Conservation (phyloP, 768 basidiomycete species). For the Leucocoprinus sp. region DNA sequence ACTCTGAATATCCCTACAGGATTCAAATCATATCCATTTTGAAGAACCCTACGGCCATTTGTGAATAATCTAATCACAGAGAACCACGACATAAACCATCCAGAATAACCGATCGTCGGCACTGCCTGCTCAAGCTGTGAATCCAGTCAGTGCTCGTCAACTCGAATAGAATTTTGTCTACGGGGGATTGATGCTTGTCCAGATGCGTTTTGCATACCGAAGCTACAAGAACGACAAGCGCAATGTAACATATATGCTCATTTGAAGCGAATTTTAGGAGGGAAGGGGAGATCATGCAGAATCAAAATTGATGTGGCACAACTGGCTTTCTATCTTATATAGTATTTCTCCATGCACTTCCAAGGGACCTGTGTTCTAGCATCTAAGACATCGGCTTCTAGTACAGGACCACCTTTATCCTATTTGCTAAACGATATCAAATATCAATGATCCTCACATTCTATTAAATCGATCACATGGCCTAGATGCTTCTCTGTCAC, state of each 20-base stretch:
- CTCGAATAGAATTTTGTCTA: background rate
- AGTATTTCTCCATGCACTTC: background rate
- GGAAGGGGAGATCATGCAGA: background rate
- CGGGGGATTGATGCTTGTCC: background rate
- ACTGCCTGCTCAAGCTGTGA: constrained; percentile 5
- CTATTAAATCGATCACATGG: no score
- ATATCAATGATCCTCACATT: no score
- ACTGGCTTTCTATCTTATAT: background rate
- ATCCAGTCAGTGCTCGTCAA: background rate
- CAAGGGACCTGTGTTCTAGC: background rate
- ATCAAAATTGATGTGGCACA: background rate
- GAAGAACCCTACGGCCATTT: constrained; percentile 17
- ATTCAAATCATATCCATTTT: constrained; percentile 19
- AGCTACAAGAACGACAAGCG: background rate
- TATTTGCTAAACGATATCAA: no score
- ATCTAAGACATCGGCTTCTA: background rate
- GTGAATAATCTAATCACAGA: constrained; percentile 17
- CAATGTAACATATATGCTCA: background rate
- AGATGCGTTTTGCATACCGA: background rate
- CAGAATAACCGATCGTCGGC: constrained; percentile 19
- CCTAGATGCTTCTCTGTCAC: no score
- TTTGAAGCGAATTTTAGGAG: background rate
- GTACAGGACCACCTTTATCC: background rate
- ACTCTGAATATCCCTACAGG: constrained; percentile 21
- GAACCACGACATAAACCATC: constrained; percentile 18